A percentile compares a stretch with the other conserved stretches of the same genome.
Conservation (phyloP, 1,284 basidiomycete genomes). For the Ustilago shanxiensis region DNA sequence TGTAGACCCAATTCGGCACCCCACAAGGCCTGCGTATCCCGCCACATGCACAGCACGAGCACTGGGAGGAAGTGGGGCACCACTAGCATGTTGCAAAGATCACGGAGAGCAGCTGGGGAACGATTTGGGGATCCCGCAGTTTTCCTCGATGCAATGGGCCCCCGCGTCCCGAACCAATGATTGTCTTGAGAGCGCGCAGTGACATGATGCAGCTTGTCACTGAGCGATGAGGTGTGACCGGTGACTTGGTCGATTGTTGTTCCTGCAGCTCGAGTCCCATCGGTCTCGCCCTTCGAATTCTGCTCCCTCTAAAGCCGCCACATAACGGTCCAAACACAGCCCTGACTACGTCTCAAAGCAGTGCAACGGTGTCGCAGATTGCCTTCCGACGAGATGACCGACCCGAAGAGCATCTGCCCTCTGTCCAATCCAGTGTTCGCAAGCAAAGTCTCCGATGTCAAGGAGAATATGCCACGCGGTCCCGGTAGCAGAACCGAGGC, state of each 20-base stretch:
- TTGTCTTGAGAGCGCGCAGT: background rate
- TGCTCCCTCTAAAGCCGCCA: background rate
- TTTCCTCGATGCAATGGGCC: background rate
- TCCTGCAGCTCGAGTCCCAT: background rate
- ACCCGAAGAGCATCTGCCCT: too few species aligned
- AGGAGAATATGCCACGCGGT: background rate
- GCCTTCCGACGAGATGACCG: too few species aligned
- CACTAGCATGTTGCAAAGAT: background rate
- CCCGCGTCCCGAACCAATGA: slow-evolving; percentile 1
- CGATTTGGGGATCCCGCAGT: background rate
- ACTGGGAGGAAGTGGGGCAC: slow-evolving; percentile 1
- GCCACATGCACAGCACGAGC: background rate
- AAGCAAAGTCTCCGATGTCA: slow-evolving; percentile 1
- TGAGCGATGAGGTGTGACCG: background rate
- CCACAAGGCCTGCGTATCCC: background rate
- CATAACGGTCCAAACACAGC: background rate
- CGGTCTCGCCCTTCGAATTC: background rate
- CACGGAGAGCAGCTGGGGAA: background rate
- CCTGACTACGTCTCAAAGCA: too few species aligned
- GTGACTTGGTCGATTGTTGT: background rate
- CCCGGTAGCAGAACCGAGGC: background rate
- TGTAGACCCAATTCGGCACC: background rate
- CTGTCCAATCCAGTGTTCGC: background rate
- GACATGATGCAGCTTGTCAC: background rate
- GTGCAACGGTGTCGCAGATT: too few species aligned